Percentiles rank a stretch among this genome's conserved stretches.
Conservation (phyloP, 2,329 filamentous ascomycete genomes). For the Ambrosiella cleistominuta region DNA sequence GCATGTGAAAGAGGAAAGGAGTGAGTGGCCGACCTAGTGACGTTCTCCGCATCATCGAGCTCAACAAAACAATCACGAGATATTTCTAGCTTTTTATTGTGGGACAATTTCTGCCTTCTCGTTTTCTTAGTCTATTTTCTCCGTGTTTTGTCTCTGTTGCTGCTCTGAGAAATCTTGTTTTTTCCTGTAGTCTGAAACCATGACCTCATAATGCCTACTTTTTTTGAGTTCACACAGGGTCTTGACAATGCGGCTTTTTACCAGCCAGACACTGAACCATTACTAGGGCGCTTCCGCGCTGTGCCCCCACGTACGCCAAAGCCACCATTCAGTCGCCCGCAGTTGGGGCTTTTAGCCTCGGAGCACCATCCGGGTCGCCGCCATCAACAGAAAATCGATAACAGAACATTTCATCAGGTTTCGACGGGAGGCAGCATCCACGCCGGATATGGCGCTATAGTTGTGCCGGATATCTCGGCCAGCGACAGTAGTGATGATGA, state of each 20-base stretch:
- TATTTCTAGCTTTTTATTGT: not conserved
- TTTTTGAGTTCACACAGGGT: slow-evolving; percentile 52
- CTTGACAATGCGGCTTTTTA: slow-evolving; percentile 36
- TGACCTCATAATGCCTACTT: slow-evolving; percentile 34
- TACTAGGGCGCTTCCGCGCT: slow-evolving; percentile 48
- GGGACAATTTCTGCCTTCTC: not conserved
- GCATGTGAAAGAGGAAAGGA: not conserved
- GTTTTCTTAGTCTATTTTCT: not conserved
- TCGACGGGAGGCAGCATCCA: slow-evolving; percentile 32
- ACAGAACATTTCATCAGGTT: slow-evolving; percentile 11
- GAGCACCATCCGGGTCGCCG: slow-evolving; percentile 14
- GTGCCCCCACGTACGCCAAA: slow-evolving; percentile 28
- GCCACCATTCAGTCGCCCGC: slow-evolving; percentile 9
- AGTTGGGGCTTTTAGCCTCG: slow-evolving; percentile 9
- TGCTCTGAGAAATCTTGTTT: not conserved
- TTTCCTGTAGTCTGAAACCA: not conserved
- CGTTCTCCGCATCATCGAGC: not conserved
- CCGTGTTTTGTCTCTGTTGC: not conserved
- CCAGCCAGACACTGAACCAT: slow-evolving; percentile 37
- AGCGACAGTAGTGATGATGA: slow-evolving; percentile 19
- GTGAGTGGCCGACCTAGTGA: not conserved
- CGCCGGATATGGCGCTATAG: slow-evolving; percentile 36
- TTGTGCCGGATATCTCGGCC: slow-evolving; percentile 25
- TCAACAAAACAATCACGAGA: not conserved
- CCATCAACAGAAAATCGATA: slow-evolving; percentile 19